Base-by-base conservation (phyloP, 78 protist genomes). In the Speleostelium caveatum region DNA sequence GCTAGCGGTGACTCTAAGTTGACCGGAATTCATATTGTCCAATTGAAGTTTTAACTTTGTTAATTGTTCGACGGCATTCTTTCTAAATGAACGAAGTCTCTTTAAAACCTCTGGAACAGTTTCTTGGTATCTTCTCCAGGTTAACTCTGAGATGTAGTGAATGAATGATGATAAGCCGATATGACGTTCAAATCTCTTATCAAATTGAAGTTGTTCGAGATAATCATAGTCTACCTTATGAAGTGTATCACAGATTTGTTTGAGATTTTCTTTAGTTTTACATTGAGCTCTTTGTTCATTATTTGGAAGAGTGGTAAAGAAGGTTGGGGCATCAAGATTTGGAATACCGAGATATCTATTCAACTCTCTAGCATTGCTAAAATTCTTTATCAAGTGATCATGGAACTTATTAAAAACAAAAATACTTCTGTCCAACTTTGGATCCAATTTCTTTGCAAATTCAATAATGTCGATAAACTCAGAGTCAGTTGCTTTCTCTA, bases 151-250 rank as follows among this genome's bases (percentile, higher is more conserved):
- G 51, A 86, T 21, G 24, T 35, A 75, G 35, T 87, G 87, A 45
- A 65, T 69, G 33, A 93, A 86, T 1, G 93, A 56, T 1, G 74
- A 7, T 1, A 71, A 16, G 38, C 96, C 96, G 16, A 93, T 78
- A 69, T 32, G 22, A 19, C 90, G 53, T 28, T 72, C 93, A 19
- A 26, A 93, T 8, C 78, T 83, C 17, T 59, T 89, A 63, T 93
- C 96, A 51, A 63, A 93, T 69, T 78, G 88, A 2, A 87, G 42
- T 36, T 93, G 94, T 53, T 93, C 96, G 24, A 93, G 49, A 32
- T 51, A 39, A 3, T 42, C 60, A 4, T 62, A 33, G 36, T 93
- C 96, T 5, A 38, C 59, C 8, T 74, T 56, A 30, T 76, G 72
- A 5, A 77, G 86, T 41, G 26, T 22, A 17, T 41, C 68, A 26